phyloP scores from a whole-genome alignment of 2,329 filamentous ascomycete species.

The Fusarium fracticaudum region DNA sequence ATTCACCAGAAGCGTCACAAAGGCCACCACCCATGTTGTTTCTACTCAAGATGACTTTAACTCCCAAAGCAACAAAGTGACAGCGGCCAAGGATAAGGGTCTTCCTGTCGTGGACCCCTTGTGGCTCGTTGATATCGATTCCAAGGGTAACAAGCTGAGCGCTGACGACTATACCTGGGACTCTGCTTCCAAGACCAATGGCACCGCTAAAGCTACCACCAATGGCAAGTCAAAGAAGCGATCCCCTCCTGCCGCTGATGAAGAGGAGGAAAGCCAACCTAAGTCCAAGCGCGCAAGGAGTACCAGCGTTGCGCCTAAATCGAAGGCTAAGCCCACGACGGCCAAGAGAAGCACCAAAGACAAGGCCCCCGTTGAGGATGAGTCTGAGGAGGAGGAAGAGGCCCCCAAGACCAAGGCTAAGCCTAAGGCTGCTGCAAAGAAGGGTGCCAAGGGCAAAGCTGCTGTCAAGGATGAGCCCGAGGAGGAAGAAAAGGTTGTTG shows the following conservation, averaged over 20 bases:
- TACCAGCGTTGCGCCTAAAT: background rate
- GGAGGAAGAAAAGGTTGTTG: constrained; percentile 49
- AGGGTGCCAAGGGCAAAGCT: constrained; percentile 38
- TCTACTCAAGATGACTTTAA: constrained; percentile 63
- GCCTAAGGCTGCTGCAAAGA: constrained; percentile 25
- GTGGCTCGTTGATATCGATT: constrained; percentile 70
- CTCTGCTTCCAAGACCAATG: constrained; percentile 41
- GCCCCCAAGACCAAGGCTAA: constrained; percentile 35
- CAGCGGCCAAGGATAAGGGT: constrained; percentile 55
- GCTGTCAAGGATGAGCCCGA: constrained; percentile 40
- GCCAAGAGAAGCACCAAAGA: constrained; percentile 37
- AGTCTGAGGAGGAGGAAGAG: constrained; percentile 44
- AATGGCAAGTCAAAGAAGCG: constrained; percentile 42
- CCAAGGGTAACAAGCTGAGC: constrained; percentile 37
- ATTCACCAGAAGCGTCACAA: constrained; percentile 58
- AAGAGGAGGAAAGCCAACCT: constrained; percentile 41
- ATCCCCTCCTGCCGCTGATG: constrained; percentile 32
- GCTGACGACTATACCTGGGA: constrained; percentile 43
- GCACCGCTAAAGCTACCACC: constrained; percentile 28
- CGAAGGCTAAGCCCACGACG: constrained; percentile 10
- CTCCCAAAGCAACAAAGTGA: constrained; percentile 61
- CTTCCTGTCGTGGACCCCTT: constrained; percentile 66
- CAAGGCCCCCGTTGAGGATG: constrained; percentile 20
- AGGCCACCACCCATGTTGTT: constrained; percentile 65
- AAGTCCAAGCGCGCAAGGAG: constrained; percentile 42